Percentiles rank a stretch among this genome's conserved stretches.
phyloP scores from a whole-genome alignment of 179 eudicot genomes.

The Silene noctiflora region DNA sequence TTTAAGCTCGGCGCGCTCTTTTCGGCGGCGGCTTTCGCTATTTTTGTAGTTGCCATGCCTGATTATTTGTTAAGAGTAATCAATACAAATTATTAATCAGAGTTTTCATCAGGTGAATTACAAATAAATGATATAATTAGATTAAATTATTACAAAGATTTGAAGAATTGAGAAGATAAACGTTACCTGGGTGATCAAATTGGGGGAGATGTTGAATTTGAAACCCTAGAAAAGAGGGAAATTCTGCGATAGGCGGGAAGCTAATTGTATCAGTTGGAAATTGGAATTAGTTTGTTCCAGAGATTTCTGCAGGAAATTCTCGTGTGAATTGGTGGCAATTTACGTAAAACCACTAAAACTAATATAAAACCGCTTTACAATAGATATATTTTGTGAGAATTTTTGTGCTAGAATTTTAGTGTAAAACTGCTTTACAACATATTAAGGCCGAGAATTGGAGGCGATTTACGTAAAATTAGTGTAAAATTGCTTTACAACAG shows the following conservation, averaged over 20 bases:
- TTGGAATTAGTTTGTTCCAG: neutral
- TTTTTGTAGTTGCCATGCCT: slow-evolving; percentile 20
- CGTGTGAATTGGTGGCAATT: too few species aligned
- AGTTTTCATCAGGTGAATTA: too few species aligned
- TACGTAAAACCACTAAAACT: too few species aligned
- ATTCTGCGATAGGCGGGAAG: slow-evolving; percentile 7
- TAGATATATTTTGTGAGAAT: too few species aligned
- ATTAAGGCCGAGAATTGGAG: too few species aligned
- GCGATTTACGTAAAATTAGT: too few species aligned
- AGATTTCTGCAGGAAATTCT: too few species aligned
- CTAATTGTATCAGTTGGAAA: neutral
- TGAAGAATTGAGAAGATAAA: neutral
- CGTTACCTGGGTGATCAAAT: neutral
- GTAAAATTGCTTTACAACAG: too few species aligned
- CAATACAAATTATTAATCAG: neutral
- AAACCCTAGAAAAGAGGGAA: slow-evolving; percentile 10
- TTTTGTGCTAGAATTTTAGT: too few species aligned
- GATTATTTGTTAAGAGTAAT: neutral
- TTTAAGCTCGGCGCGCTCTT: slow-evolving; percentile 36
- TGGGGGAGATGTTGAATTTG: neutral
- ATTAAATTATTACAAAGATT: neutral
- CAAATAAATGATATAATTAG: neutral
- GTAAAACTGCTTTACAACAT: too few species aligned
- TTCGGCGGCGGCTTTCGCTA: slow-evolving; percentile 33
- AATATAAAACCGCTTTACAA: too few species aligned